phyloP scores from a whole-genome alignment of 192 early-diverging fungal genomes.

The Coemansia sp. region DNA sequence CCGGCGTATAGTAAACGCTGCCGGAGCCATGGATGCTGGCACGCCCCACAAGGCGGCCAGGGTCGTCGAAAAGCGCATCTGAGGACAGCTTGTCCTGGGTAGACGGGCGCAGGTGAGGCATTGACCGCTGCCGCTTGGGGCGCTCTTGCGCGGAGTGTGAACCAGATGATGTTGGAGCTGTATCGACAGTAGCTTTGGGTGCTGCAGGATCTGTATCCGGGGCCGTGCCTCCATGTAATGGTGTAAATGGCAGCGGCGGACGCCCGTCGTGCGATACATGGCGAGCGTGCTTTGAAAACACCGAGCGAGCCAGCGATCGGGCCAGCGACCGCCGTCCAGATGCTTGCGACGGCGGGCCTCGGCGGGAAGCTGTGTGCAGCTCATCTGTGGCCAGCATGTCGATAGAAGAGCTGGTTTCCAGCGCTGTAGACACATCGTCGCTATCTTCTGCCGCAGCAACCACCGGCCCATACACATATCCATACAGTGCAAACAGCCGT shows the following conservation, averaged over 20 bases:
- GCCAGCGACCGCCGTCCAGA: constrained; percentile 47
- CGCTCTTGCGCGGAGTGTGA: not conserved
- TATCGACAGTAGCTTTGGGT: not conserved
- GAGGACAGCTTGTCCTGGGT: constrained; percentile 23
- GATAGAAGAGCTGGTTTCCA: constrained; percentile 9
- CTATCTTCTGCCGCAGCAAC: constrained; percentile 13
- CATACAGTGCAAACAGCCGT: constrained; percentile 64
- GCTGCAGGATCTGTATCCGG: not conserved
- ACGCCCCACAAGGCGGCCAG: constrained; percentile 12
- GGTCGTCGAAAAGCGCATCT: constrained; percentile 41
- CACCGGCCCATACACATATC: constrained; percentile 40
- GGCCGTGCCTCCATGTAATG: not conserved
- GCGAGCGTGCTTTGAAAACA: constrained; percentile 29
- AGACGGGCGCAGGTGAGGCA: constrained; percentile 42
- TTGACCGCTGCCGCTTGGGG: constrained; percentile 47
- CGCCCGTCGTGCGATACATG: constrained; percentile 24
- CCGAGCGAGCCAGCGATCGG: constrained; percentile 38
- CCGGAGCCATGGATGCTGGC: constrained; percentile 5
- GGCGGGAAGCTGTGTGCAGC: constrained; percentile 10
- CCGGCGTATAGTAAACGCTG: constrained; percentile 41
- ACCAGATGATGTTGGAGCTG: not conserved
- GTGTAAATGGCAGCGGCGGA: constrained; percentile 17
- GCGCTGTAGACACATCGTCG: constrained; percentile 23
- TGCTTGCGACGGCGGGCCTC: constrained; percentile 21
- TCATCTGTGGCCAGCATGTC: constrained; percentile 10